Conservation (phyloP, 768 basidiomycete genomes). For the Mycena epipterygia region DNA sequence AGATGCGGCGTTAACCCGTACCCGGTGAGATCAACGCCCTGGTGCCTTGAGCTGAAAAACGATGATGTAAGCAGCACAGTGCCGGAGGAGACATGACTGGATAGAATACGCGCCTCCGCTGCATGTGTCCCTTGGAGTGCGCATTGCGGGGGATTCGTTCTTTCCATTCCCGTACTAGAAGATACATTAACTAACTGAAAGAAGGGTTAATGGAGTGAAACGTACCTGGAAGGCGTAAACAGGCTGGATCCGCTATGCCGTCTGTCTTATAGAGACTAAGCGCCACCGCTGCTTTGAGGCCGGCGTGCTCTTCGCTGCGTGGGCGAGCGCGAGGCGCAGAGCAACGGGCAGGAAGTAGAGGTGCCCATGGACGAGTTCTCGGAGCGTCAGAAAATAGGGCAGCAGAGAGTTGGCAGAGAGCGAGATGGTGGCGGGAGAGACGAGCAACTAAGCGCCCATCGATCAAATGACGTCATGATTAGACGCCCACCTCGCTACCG, state of each 20-base stretch:
- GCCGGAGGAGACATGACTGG: background rate
- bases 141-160: background rate
- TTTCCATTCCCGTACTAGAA: conserved; percentile 8
- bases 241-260: no score
- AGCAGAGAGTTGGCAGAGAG: no score
- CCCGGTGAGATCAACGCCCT: background rate
- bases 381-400: background rate
- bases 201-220: background rate
- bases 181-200: background rate
- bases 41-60: conserved; percentile 1
- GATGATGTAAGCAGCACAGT: conserved; percentile 4
- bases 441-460: background rate
- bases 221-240: background rate
- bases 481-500: no score
- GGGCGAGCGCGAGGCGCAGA: background rate
- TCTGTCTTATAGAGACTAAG: no score
- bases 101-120: conserved; percentile 3
- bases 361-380: background rate
- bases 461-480: background rate
- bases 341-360: conserved; percentile 1
- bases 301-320: background rate
- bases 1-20: background rate
- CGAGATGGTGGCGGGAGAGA: no score
- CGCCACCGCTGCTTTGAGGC: no score
- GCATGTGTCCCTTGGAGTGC: background rate